Evolutionary conservation across 2,329 filamentous ascomycete species (phyloP), one percentile per base, ranked within the genome.

Genomic region (Botryosphaeria agaves): DNA sequence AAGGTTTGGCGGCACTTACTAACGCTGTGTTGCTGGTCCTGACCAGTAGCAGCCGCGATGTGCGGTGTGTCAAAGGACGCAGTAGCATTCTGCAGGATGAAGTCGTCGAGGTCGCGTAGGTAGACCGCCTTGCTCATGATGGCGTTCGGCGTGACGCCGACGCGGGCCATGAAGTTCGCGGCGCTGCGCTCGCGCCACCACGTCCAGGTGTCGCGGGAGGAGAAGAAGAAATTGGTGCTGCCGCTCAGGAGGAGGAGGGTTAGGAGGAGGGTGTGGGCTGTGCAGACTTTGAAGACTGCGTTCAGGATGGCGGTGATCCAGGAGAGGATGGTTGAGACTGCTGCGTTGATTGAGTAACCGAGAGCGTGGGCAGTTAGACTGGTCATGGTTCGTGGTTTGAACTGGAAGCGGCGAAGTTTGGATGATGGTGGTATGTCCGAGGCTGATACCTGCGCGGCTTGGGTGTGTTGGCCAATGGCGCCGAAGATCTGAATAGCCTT

Each of bases 151-250:
- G 69, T 67, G 5, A 95, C 73, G 7, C 87, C 87, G 9, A 95
- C 57, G 8, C 75, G 66, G 19, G 62, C 61, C 83, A 98, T 89
- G 51, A 87, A 93, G 24, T 65, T 74, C 11, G 67, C 69, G 1
- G 85, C 83, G 35, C 71, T 76, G 34, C 83, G 71, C 55, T 95
- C 87, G 27, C 70, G 66, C 78, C 81, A 93, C 84, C 84, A 95
- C 2, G 68, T 62, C 42, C 74, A 72, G 5, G 70, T 69, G 46
- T 82, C 74, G 37, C 75, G 71, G 8, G 77, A 80, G 1, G 79
- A 74, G 45, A 85, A 72, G 40, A 84, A 65, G 14, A 77, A 53
- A 45, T 95, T 95, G 29, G 72, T 65, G 7, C 82, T 45, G 8
- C 72, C 52, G 45, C 84, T 94, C 18, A 77, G 43, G 1, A 63